phyloP scores from a whole-genome alignment of 306 rosid genomes.

The Prunus mume region DNA sequence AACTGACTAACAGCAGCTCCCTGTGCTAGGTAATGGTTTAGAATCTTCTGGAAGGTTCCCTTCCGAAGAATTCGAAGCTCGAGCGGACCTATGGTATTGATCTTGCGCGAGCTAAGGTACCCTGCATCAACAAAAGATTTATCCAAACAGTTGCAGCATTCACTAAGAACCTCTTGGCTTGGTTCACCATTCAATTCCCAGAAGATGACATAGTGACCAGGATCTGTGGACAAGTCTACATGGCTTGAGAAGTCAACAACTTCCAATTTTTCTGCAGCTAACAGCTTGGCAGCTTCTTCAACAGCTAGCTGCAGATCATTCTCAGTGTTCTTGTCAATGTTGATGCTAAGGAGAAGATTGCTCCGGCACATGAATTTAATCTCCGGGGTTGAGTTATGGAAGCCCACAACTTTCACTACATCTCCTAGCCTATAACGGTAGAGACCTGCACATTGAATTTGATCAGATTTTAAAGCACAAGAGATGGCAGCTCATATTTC shows the following conservation, averaged over 20 bases:
- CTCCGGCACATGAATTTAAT: slow-evolving; percentile 65
- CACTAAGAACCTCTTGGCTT: slow-evolving; percentile 53
- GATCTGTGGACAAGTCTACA: slow-evolving; percentile 56
- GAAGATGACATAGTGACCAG: slow-evolving; percentile 85
- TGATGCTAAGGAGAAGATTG: slow-evolving; percentile 60
- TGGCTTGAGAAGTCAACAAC: slow-evolving; percentile 77
- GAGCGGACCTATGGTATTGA: slow-evolving; percentile 56
- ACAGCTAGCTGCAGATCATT: slow-evolving; percentile 71
- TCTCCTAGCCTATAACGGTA: slow-evolving; percentile 89
- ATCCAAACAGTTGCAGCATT: slow-evolving; percentile 79
- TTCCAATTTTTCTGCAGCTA: slow-evolving; percentile 67
- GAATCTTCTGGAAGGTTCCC: slow-evolving; percentile 79
- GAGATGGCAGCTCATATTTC: background rate
- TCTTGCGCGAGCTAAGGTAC: slow-evolving; percentile 60
- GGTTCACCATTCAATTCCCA: slow-evolving; percentile 82
- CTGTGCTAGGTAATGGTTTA: slow-evolving; percentile 55
- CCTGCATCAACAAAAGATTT: slow-evolving; percentile 69
- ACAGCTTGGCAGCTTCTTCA: slow-evolving; percentile 51
- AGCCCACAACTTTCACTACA: slow-evolving; percentile 68
- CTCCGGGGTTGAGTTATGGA: slow-evolving; percentile 76
- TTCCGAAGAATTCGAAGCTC: slow-evolving; percentile 64
- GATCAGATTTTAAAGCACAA: background rate
- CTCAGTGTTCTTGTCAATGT: slow-evolving; percentile 92
- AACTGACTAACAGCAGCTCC: slow-evolving; percentile 74
- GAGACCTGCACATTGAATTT: slow-evolving; percentile 46